Conservation (phyloP, 345 rosid genomes). For the Euphorbia pulcherrima region DNA sequence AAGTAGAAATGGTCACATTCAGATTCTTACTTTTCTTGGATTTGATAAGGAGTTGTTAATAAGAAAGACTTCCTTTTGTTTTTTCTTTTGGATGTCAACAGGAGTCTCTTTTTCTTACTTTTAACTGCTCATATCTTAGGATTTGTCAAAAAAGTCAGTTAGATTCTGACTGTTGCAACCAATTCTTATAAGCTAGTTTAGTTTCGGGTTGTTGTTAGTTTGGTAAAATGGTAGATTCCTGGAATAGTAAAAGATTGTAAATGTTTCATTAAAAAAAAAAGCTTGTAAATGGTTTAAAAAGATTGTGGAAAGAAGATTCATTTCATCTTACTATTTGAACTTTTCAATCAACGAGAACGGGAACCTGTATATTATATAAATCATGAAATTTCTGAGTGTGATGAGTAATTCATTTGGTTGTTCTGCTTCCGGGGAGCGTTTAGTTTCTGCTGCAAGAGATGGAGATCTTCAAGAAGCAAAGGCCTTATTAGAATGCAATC, state of each 20-base stretch:
- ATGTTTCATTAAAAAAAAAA: not conserved
- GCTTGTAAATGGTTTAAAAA: slow-evolving; percentile 9
- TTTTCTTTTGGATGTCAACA: slow-evolving; percentile 16
- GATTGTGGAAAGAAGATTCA: not conserved
- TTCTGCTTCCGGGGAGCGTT: slow-evolving; percentile 97
- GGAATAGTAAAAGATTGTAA: not conserved
- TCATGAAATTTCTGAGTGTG: slow-evolving; percentile 75
- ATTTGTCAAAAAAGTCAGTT: slow-evolving; percentile 10
- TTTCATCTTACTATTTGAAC: not conserved
- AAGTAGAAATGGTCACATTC: slow-evolving; percentile 11
- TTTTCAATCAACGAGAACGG: not conserved
- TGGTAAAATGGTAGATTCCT: slow-evolving; percentile 11
- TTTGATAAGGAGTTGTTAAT: slow-evolving; percentile 9
- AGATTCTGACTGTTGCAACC: slow-evolving; percentile 22
- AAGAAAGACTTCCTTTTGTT: not conserved
- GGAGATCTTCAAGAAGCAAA: slow-evolving; percentile 95
- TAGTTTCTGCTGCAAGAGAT: slow-evolving; percentile 97
- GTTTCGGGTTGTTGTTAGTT: slow-evolving; percentile 5
- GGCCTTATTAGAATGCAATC: slow-evolving; percentile 88
- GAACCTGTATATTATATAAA: not conserved
- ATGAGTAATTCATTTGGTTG: slow-evolving; percentile 96
- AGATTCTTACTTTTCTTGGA: slow-evolving; percentile 2
- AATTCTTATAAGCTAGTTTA: not conserved
- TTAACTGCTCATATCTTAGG: too few relatives aligned
- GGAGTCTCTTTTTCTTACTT: slow-evolving; percentile 8